Percentiles rank a stretch among this genome's conserved stretches.
Evolutionary conservation across 148 eudicot species (phyloP).

Genomic region (Vaccinium corymbosum): DNA sequence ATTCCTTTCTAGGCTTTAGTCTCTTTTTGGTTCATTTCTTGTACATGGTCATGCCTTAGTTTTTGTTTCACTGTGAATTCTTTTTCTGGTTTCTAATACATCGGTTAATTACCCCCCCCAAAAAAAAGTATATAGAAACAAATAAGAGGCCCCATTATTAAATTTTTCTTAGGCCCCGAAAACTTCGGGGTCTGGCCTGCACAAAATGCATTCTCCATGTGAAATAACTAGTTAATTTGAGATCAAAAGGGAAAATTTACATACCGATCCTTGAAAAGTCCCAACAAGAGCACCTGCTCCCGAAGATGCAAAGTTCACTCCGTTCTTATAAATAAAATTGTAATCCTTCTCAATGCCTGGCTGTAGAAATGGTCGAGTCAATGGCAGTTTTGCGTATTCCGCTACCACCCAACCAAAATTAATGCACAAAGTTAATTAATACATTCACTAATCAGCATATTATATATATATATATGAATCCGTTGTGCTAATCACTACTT

Average conservation of each 20-base stretch:
- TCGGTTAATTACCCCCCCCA: too few species aligned
- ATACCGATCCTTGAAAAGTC: constrained; percentile 48
- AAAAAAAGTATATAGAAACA: too few species aligned
- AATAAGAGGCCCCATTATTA: too few species aligned
- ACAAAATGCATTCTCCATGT: not conserved
- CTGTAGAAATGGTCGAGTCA: constrained; percentile 49
- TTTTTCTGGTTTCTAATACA: too few species aligned
- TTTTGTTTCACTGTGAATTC: too few species aligned
- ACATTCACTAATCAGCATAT: not conserved
- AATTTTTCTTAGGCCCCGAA: too few species aligned
- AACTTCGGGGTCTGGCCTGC: too few species aligned
- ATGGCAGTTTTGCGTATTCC: constrained; percentile 48
- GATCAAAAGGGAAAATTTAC: not conserved
- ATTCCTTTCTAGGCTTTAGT: too few species aligned
- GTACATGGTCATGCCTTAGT: too few species aligned
- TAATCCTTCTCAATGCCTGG: constrained; percentile 26
- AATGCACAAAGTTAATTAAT: not conserved
- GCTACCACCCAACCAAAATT: constrained; percentile 27
- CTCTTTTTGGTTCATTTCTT: too few species aligned
- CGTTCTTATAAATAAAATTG: constrained; percentile 14
- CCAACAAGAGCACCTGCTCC: constrained; percentile 63
- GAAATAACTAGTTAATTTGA: not conserved
- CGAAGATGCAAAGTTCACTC: constrained; percentile 65
- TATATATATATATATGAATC: not conserved
- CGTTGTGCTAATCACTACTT: too few species aligned